Percentiles rank a stretch among this genome's conserved stretches.
These are phyloP conservation scores for Myxozyma kluyveri DNA, from an alignment of 805 yeast species.

Conservation along the genomic window DNA sequence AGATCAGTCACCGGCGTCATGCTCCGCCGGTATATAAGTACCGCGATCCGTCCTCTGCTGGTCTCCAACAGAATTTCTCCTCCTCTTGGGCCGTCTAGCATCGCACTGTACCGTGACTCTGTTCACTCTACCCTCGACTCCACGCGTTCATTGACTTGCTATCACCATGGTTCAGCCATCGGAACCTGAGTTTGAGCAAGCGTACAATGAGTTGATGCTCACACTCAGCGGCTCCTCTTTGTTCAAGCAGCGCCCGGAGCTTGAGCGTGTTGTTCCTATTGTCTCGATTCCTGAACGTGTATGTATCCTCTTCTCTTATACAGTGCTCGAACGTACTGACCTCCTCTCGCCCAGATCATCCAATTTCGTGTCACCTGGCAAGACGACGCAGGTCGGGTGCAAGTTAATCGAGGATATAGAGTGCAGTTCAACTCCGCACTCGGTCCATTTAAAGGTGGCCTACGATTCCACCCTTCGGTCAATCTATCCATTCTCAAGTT, in stretches of 20 bases:
- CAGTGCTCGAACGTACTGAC: not conserved
- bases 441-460: conserved; percentile 99
- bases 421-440: conserved; percentile 97
- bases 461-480: conserved; percentile 96
- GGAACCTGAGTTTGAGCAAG: conserved; percentile 99
- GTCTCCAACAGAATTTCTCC: too few relatives aligned
- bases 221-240: conserved; percentile 90
- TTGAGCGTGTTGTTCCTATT: conserved; percentile 81
- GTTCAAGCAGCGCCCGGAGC: conserved; percentile 84
- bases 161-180: conserved; percentile 46
- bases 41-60: too few relatives aligned
- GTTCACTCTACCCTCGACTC: too few relatives aligned
- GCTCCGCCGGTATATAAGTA: too few relatives aligned
- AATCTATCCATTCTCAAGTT: conserved; percentile 92
- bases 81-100: too few relatives aligned
- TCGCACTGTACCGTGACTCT: too few relatives aligned
- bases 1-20: too few relatives aligned
- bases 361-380: conserved; percentile 99
- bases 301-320: not conserved
- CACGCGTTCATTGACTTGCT: not conserved
- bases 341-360: conserved; percentile 45
- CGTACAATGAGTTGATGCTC: conserved; percentile 85
- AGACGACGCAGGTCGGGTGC: conserved; percentile 85
- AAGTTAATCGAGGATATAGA: conserved; percentile 96
- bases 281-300: conserved; percentile 91